A percentile compares a stretch with the other conserved stretches of the same genome.
These are phyloP conservation scores for Aspergillus luchuensis DNA, from an alignment of 2,329 filamentous ascomycete genomes.

Conservation along the genomic window DNA sequence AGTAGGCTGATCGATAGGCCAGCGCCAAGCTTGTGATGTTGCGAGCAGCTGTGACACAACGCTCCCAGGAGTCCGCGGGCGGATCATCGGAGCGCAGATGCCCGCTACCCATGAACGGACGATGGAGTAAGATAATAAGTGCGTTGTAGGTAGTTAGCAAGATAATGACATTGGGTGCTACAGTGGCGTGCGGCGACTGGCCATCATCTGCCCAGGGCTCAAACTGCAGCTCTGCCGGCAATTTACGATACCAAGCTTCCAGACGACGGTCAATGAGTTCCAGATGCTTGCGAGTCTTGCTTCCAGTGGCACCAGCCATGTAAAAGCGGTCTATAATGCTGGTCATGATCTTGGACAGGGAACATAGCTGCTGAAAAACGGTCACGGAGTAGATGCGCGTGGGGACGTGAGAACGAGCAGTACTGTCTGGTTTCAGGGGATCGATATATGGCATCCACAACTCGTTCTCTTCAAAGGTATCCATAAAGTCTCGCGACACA, in stretches of 20 bases:
- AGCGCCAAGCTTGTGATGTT: conserved; percentile 40
- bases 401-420: background rate
- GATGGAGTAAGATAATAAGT: conserved; percentile 49
- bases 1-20: conserved; percentile 43
- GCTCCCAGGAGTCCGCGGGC: conserved; percentile 31
- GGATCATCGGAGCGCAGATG: conserved; percentile 27
- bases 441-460: conserved; percentile 27
- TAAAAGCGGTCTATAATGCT: conserved; percentile 42
- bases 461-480: conserved; percentile 35
- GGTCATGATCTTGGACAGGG: conserved; percentile 42
- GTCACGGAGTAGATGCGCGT: conserved; percentile 36
- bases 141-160: conserved; percentile 44
- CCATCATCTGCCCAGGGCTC: conserved; percentile 28
- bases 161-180: conserved; percentile 36
- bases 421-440: background rate
- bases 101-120: conserved; percentile 45
- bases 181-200: conserved; percentile 8
- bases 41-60: conserved; percentile 38
- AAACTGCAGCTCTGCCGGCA: conserved; percentile 23
- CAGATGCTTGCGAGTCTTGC: conserved; percentile 20
- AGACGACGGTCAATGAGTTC: conserved; percentile 31
- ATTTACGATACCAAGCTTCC: conserved; percentile 28
- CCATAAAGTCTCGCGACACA: conserved; percentile 34
- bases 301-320: conserved; percentile 29
- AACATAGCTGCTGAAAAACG: conserved; percentile 39